Base-by-base conservation (phyloP, 768 basidiomycete genomes). In the Pleurotus salmoneostramineus region DNA sequence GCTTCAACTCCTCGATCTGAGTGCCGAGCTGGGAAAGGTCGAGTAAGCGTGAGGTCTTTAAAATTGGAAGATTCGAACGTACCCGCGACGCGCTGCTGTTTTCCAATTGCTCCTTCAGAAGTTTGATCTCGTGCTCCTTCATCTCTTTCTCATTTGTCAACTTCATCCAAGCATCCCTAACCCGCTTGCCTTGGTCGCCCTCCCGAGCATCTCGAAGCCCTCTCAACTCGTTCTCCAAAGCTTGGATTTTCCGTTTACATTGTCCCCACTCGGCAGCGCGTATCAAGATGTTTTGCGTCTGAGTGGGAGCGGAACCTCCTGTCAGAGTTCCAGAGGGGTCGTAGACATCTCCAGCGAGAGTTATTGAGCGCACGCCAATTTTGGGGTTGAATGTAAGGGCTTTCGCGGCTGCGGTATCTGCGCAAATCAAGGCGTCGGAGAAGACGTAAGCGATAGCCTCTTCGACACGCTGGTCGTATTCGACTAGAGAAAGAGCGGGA, bases 391-490 rank as follows among this genome's bases (percentile, higher is more conserved):
- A 98, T 0, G 97, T 97, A 44, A 97, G 91, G 0, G 75, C 72
- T 67, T 93, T 93, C 0, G 97, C 97, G 0, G 94, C 80, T 15
- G 87, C 86, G 2, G 94, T 83, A 63, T 96, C 93, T 49, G 87
- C 85, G 68, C 95, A 98, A 68, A 99, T 87, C 60, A 98, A 80
- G 2, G 91, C 93, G 69, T 95, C 89, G 57, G 91, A 88, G 70
- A 98, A 99, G 15, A 98, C 95, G 72, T 87, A 98, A 10, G 87
- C 78, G 83, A 98, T 94, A 14, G 97, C 97, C 33, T 85, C 87
- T 3, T 85, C 79, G 34, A 98, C 89, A 46, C 95, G 91, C 2
- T 85, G 72, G 10, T 85, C 76, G 70, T 92, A 96, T 0, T 88
- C 86, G 42, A 98, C 85, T 5, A 98, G 83, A 12, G 91, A 90